Conservation (phyloP, 2,329 filamentous ascomycete genomes). For the Lachnellula suecica region DNA sequence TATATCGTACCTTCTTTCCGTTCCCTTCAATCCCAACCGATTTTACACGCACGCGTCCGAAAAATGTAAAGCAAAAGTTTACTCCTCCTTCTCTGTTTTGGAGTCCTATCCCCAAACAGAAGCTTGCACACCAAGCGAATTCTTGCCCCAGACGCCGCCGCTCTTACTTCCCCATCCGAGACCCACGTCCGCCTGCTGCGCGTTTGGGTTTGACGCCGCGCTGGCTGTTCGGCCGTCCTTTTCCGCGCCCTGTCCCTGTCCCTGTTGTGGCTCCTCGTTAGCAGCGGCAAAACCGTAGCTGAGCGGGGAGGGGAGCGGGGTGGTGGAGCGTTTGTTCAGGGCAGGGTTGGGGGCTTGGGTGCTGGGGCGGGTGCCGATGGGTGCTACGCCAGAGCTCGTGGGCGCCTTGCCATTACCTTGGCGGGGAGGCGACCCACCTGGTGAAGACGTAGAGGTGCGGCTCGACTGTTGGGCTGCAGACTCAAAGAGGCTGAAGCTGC, state of each 20-base stretch:
- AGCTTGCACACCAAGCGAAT: slow-evolving; percentile 82
- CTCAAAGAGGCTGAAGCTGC: slow-evolving; percentile 61
- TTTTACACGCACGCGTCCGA: no score
- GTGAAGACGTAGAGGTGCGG: slow-evolving; percentile 84
- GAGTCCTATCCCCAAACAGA: slow-evolving; percentile 82
- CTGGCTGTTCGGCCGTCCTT: slow-evolving; percentile 45
- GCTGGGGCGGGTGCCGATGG: slow-evolving; percentile 86
- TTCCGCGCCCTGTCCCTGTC: slow-evolving; percentile 38
- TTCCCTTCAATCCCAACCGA: no score
- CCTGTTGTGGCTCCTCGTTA: slow-evolving; percentile 42
- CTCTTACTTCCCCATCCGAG: slow-evolving; percentile 74
- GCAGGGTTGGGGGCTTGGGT: slow-evolving; percentile 56
- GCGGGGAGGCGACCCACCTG: slow-evolving; percentile 76
- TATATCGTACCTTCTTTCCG: no score
- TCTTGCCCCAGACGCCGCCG: slow-evolving; percentile 82
- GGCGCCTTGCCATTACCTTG: slow-evolving; percentile 61
- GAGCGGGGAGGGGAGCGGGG: slow-evolving; percentile 86
- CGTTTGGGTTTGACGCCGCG: slow-evolving; percentile 56
- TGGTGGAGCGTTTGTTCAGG: slow-evolving; percentile 73
- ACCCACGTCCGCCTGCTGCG: slow-evolving; percentile 37
- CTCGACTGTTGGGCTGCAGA: slow-evolving; percentile 63
- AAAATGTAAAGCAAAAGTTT: no score
- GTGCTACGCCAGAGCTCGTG: slow-evolving; percentile 69
- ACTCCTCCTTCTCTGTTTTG: no score
- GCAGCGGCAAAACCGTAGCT: slow-evolving; percentile 67